Conservation (phyloP, 257 asterid genomes). For the Forsythia suspensa region DNA sequence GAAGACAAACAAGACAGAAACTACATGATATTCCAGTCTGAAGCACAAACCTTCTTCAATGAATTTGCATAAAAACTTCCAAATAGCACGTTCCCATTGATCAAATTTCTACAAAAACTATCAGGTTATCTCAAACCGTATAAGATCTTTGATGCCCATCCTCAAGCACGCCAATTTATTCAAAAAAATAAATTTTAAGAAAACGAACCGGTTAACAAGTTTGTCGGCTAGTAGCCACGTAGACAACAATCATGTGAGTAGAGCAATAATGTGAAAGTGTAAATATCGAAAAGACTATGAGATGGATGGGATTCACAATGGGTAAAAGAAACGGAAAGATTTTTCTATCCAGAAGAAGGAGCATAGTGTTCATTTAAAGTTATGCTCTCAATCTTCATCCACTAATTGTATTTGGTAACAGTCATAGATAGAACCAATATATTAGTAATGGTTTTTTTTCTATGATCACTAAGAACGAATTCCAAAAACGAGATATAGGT, state of each 20-base stretch:
- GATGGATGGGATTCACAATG: background rate
- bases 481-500: background rate
- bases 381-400: background rate
- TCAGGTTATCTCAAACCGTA: conserved; percentile 7
- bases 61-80: background rate
- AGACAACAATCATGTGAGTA: background rate
- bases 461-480: background rate
- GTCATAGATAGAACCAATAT: background rate
- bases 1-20: background rate
- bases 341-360: background rate
- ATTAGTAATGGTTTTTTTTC: background rate
- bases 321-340: background rate
- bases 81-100: conserved; percentile 8
- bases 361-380: background rate
- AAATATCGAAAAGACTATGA: background rate
- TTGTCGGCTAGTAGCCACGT: background rate
- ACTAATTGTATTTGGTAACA: background rate
- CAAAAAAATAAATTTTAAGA: background rate
- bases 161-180: background rate
- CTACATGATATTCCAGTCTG: conserved; percentile 1
- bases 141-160: conserved; percentile 5
- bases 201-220: background rate
- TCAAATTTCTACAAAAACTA: conserved; percentile 1
- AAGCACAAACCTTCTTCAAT: conserved; percentile 11
- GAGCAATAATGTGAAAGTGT: background rate